Base-by-base conservation (phyloP, 2,329 filamentous ascomycete genomes). In the Dothistroma pini region DNA sequence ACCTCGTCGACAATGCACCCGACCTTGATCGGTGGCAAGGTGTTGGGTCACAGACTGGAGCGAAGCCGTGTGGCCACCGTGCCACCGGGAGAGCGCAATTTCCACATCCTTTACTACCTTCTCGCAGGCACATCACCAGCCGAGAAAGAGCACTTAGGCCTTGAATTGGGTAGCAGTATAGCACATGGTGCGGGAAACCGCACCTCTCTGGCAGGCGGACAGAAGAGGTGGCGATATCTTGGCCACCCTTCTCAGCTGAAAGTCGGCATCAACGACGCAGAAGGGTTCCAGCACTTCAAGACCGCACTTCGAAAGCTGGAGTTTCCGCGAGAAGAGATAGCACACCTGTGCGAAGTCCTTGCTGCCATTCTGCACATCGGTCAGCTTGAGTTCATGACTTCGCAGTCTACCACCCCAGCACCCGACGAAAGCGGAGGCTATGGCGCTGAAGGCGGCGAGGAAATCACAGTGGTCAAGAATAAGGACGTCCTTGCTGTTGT, bases 231-330 rank as follows among this genome's bases (percentile, higher is more conserved):
- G 95, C 90, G 92, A 74, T 99, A 96, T 72, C 84, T 99, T 3
- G 95, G 95, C 2, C 95, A 99, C 70, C 95, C 93, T 0, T 97
- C 93, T 0, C 95, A 99, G 77, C 83, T 99, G 66, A 97, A 96
- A 75, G 91, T 97, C 31, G 95, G 95, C 60, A 93, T 99, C 74
- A 97, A 99, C 71, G 95, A 99, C 72, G 83, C 89, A 1, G 93
- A 97, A 71, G 95, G 93, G 4, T 99, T 99, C 76, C 91, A 96
- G 73, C 88, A 97, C 57, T 97, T 99, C 83, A 97, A 97, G 80
- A 96, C 91, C 0, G 95, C 95, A 1, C 80, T 99, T 54, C 86
- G 93, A 66, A 97, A 96, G 76, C 84, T 99, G 14, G 95, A 97
- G 76, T 97, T 99, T 66, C 90, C 93, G 4, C 86, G 93, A 58